These are phyloP conservation scores for Myrica gale DNA, from an alignment of 306 rosid species.

Conservation along the genomic window DNA sequence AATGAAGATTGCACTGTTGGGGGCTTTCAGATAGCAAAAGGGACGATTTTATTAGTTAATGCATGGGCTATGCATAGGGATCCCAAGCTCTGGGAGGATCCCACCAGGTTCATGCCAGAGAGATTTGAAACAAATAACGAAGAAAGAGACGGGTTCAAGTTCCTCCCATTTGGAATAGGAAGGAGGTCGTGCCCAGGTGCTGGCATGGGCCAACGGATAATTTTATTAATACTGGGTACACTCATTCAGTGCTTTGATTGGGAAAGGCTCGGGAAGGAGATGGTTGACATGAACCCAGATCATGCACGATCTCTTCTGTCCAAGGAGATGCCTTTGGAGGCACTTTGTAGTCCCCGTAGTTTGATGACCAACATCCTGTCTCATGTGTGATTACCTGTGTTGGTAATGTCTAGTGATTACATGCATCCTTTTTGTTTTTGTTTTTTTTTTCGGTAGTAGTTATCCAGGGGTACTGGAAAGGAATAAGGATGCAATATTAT, in stretches of 20 bases:
- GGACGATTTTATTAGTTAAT: slow-evolving; percentile 45
- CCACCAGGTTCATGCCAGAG: slow-evolving; percentile 35
- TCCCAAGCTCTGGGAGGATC: slow-evolving; percentile 33
- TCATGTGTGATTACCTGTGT: neutral
- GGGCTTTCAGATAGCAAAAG: slow-evolving; percentile 42
- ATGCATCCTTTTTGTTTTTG: too few relatives aligned
- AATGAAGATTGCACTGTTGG: slow-evolving; percentile 30
- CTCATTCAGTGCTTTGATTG: slow-evolving; percentile 41
- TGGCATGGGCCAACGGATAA: neutral
- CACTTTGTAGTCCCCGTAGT: slow-evolving; percentile 18
- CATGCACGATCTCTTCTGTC: slow-evolving; percentile 15
- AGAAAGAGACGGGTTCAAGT: slow-evolving; percentile 12
- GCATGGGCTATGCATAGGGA: slow-evolving; percentile 48
- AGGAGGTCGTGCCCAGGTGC: slow-evolving; percentile 28
- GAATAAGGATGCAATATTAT: too few relatives aligned
- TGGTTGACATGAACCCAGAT: slow-evolving; percentile 33
- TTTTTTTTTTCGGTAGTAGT: too few relatives aligned
- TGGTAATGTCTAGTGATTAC: too few relatives aligned
- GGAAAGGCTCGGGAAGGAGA: slow-evolving; percentile 18
- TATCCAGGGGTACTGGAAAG: too few relatives aligned
- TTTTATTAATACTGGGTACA: slow-evolving; percentile 28
- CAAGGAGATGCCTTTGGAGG: slow-evolving; percentile 32
- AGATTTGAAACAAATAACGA: slow-evolving; percentile 32
- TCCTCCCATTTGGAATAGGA: slow-evolving; percentile 33
- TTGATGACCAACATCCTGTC: neutral